Conservation (phyloP, 2,329 filamentous ascomycete species). For the Talaromyces atroroseus region DNA sequence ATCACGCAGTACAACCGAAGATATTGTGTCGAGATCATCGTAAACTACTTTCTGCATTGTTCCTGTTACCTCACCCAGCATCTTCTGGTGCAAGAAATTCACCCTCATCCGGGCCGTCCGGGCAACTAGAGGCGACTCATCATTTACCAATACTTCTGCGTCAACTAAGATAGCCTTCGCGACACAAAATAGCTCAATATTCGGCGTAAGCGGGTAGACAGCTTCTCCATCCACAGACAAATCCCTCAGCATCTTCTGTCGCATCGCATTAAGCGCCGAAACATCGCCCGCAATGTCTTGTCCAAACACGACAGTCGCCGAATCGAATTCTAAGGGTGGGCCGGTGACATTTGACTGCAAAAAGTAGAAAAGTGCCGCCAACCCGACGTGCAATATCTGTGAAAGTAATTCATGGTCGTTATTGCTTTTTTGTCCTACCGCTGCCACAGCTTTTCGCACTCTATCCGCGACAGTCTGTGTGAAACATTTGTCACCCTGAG, state of each 20-base stretch:
- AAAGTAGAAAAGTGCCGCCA: constrained; percentile 70
- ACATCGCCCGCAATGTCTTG: constrained; percentile 22
- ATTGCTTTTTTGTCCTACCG: constrained; percentile 18
- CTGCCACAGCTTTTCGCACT: constrained; percentile 20
- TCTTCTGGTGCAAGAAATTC: constrained; percentile 66
- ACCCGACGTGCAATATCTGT: constrained; percentile 51
- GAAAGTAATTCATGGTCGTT: constrained; percentile 25
- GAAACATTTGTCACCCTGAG: constrained; percentile 30
- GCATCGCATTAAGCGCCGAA: constrained; percentile 42
- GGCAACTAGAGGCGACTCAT: constrained; percentile 33
- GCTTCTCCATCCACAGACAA: constrained; percentile 79
- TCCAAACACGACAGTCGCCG: constrained; percentile 45
- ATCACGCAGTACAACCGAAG: constrained; percentile 33
- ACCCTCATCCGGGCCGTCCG: constrained; percentile 65
- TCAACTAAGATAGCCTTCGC: constrained; percentile 58
- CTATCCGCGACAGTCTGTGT: constrained; percentile 33
- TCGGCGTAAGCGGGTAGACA: constrained; percentile 76
- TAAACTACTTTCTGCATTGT: constrained; percentile 58
- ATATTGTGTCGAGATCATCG: constrained; percentile 50
- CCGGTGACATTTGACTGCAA: constrained; percentile 84
- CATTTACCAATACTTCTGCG: constrained; percentile 37
- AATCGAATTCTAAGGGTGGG: constrained; percentile 62
- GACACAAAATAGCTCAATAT: constrained; percentile 76
- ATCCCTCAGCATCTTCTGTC: constrained; percentile 58
- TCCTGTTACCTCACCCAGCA: constrained; percentile 58